phyloP scores from a whole-genome alignment of 495 filamentous ascomycete genomes.

The Alectoria sarmentosa region DNA sequence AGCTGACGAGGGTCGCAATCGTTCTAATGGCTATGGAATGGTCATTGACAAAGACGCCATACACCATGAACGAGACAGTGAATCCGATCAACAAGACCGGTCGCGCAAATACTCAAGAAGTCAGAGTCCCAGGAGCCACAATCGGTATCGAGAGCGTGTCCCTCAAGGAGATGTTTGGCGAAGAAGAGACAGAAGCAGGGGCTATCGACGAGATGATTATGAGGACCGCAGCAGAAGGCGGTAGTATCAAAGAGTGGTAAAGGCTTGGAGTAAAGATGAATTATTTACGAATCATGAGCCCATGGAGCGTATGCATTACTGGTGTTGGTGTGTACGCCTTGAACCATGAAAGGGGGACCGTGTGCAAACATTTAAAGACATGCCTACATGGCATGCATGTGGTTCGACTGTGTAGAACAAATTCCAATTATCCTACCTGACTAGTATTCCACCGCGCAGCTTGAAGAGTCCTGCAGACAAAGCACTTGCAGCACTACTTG shows the following conservation, averaged over 20 bases:
- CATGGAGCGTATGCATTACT: neutral
- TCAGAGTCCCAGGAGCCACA: slow-evolving; percentile 41
- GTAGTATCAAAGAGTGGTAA: slow-evolving; percentile 1
- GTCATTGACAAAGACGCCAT: slow-evolving; percentile 73
- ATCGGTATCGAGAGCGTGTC: slow-evolving; percentile 19
- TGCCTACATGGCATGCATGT: neutral
- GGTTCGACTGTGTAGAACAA: neutral
- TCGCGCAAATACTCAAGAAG: slow-evolving; percentile 40
- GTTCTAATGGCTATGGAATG: slow-evolving; percentile 58
- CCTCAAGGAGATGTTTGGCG: slow-evolving; percentile 21
- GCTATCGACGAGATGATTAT: slow-evolving; percentile 24
- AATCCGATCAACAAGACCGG: slow-evolving; percentile 16
- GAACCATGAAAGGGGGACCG: neutral
- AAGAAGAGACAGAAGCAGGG: slow-evolving; percentile 20
- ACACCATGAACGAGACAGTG: slow-evolving; percentile 28
- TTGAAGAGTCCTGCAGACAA: neutral
- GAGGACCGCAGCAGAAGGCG: slow-evolving; percentile 24
- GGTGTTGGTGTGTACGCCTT: neutral
- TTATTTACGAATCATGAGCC: neutral
- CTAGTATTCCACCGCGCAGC: neutral
- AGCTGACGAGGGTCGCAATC: slow-evolving; percentile 34
- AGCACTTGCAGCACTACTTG: neutral
- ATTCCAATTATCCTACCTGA: neutral
- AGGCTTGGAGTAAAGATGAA: neutral
- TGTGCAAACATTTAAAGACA: neutral